Evolutionary conservation across 495 filamentous ascomycete genomes (phyloP).

Genomic region (Xylaria curta): DNA sequence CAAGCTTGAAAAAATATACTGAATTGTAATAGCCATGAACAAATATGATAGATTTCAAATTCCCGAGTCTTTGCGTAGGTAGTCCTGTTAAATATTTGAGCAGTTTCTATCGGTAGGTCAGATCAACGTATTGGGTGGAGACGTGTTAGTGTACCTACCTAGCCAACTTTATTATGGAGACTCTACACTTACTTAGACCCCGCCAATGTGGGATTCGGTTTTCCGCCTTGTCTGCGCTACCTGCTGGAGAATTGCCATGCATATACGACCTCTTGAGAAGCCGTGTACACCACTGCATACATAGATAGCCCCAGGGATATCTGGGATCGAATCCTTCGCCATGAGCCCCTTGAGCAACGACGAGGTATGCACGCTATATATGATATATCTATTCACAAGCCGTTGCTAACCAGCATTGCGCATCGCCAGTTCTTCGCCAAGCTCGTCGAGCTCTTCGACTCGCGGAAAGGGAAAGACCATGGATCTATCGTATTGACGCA

Average conservation of each 20-base stretch:
- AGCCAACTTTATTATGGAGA: too few species aligned
- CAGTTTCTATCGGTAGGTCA: too few species aligned
- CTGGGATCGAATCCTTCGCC: background rate
- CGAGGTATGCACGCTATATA: conserved; percentile 59
- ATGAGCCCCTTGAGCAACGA: conserved; percentile 69
- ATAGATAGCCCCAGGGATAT: background rate
- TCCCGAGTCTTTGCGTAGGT: background rate
- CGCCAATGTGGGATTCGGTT: background rate
- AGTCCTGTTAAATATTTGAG: too few species aligned
- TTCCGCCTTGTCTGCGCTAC: background rate
- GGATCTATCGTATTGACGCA: conserved; percentile 86
- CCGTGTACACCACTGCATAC: background rate
- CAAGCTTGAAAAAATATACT: background rate
- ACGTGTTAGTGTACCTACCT: too few species aligned
- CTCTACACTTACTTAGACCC: background rate
- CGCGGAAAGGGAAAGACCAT: conserved; percentile 69
- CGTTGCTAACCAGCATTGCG: conserved; percentile 30
- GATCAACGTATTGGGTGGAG: too few species aligned
- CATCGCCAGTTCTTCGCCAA: conserved; percentile 79
- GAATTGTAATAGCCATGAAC: too few species aligned
- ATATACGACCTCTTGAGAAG: background rate
- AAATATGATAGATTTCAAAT: too few species aligned
- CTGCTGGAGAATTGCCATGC: too few species aligned
- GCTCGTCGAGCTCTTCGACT: conserved; percentile 75
- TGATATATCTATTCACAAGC: conserved; percentile 11